Conservation (phyloP, 2,329 filamentous ascomycete species). For the Pseudogymnoascus sp. region DNA sequence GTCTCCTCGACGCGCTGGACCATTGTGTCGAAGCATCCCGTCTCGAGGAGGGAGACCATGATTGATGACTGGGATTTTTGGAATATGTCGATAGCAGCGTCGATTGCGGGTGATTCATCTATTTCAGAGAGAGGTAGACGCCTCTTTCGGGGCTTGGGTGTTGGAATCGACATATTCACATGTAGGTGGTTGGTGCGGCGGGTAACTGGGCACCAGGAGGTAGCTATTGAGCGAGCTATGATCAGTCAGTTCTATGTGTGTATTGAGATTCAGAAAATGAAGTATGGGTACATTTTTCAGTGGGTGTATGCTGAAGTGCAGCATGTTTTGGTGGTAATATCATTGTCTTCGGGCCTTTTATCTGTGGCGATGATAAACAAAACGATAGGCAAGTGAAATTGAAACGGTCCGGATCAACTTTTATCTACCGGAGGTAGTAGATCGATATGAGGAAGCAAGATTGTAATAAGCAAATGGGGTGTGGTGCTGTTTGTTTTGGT, state of each 20-base stretch:
- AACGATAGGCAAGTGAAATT: neutral
- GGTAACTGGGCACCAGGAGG: neutral
- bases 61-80: neutral
- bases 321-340: conserved; percentile 1
- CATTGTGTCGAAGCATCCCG: neutral
- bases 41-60: neutral
- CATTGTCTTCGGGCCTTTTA: neutral
- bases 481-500: neutral
- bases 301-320: neutral
- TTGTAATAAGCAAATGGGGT: neutral
- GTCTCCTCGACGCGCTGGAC: conserved; percentile 1
- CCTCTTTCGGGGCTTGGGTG: neutral
- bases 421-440: neutral
- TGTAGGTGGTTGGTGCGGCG: too few relatives aligned
- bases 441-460: neutral
- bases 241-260: neutral
- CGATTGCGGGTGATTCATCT: neutral
- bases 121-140: neutral
- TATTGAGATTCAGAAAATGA: neutral
- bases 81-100: neutral
- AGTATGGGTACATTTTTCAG: neutral
- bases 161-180: neutral
- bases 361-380: neutral
- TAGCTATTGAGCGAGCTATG: neutral
- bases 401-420: neutral